phyloP scores from a whole-genome alignment of 176 grass and related monocot genomes.

The Rhynchospora tenuis region DNA sequence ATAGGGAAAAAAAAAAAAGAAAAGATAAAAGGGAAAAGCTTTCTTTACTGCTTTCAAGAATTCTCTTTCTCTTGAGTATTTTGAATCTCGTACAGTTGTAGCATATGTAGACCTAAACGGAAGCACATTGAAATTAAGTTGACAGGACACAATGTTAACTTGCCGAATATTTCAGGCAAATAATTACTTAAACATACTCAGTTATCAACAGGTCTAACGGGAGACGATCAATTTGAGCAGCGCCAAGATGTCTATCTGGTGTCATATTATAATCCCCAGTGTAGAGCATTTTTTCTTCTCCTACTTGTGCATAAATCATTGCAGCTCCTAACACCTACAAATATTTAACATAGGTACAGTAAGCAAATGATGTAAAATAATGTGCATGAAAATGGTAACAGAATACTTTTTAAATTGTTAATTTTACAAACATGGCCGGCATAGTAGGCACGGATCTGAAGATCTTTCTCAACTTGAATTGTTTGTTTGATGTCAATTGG shows the following conservation, averaged over 20 bases:
- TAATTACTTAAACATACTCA: constrained; percentile 40
- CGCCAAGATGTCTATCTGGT: constrained; percentile 95
- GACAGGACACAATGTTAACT: background rate
- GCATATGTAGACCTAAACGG: constrained; percentile 86
- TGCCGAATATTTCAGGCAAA: background rate
- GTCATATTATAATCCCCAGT: constrained; percentile 99
- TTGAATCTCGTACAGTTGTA: constrained; percentile 88
- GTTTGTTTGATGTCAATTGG: constrained; percentile 88
- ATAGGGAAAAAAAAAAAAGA: background rate
- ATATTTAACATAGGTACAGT: constrained; percentile 11
- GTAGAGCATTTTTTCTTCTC: constrained; percentile 68
- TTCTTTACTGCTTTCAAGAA: constrained; percentile 81
- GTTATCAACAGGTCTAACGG: constrained; percentile 86
- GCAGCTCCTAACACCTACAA: constrained; percentile 83
- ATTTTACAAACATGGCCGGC: constrained; percentile 80
- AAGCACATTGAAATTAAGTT: constrained; percentile 1
- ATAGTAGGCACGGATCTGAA: constrained; percentile 88
- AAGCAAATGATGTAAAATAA: constrained; percentile 11
- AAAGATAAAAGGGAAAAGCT: constrained; percentile 8
- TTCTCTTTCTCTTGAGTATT: constrained; percentile 79
- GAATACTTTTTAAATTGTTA: background rate
- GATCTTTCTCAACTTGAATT: constrained; percentile 86
- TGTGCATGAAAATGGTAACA: background rate
- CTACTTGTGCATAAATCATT: constrained; percentile 93
- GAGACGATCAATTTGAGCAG: constrained; percentile 86